Base-by-base conservation (phyloP, 2,329 filamentous ascomycete genomes). In the Tolypocladium nubicola region DNA sequence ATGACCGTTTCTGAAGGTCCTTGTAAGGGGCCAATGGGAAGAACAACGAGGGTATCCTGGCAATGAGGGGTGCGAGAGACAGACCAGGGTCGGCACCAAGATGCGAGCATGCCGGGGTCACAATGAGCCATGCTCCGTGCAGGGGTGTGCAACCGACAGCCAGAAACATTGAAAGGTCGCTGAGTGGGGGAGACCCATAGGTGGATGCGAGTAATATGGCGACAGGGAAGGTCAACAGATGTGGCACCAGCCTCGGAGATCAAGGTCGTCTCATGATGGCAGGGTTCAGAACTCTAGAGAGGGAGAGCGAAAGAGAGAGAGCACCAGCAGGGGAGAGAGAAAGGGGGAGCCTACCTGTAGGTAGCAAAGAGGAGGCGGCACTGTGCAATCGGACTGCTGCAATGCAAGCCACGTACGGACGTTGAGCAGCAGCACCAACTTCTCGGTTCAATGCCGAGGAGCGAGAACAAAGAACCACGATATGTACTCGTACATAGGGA, bases 1-100 rank as follows among this genome's bases (percentile, higher is more conserved):
- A 79, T 79, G 75, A 74, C 75, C 73, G 76, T 76, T 75, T 75
- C 74, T 68, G 70, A 73, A 64, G 63, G 65, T 63, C 66, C 68
- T 64, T 57, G 60, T 58, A 60, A 63, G 60, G 61, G 63, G 61
- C 76, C 76, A 78, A 77, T 75, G 67, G 66, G 50, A 39, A 21
- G 65, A 66, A 64, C 58, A 21, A 49, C 23, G 47, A 50, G 26
- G 21, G 16, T 6, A 21, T 41, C 39, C 49, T 56, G 37, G 33
- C 10, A 14, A 37, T 21, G 50, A 45, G 49, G 39, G 55, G 39
- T 43, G 38, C 19, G 49, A 21, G 45, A 19, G 21, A 11, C 33
- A 37, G 49, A 52, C 55, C 35, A 52, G 50, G 49, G 55, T 52
- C n/a, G n/a, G 49, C 26, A 14, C 53, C 53, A 30, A 41, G 40